Percentiles rank a stretch among this genome's conserved stretches.
phyloP scores from a whole-genome alignment of 305 asterid genomes.

The Salvia sclarea region DNA sequence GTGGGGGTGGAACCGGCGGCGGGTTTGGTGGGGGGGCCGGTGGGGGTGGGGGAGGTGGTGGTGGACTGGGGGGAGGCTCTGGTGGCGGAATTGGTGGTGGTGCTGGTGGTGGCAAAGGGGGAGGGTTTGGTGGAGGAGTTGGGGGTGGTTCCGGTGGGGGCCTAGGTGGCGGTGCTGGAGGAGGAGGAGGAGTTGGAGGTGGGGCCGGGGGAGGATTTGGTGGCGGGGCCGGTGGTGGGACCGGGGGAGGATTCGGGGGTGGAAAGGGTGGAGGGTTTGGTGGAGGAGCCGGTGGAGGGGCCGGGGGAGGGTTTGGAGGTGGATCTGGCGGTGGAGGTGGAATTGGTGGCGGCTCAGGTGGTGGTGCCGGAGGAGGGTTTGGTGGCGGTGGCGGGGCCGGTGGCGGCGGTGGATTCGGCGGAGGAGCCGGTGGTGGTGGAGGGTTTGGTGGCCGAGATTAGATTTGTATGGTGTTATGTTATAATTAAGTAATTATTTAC shows the following conservation, averaged over 20 bases:
- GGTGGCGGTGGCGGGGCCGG: slow-evolving; percentile 15
- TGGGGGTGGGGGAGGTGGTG: slow-evolving; percentile 7
- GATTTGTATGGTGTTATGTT: too few relatives aligned
- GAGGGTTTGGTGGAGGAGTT: too few relatives aligned
- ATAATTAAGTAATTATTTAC: background rate
- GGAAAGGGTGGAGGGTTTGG: too few relatives aligned
- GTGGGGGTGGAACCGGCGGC: too few relatives aligned
- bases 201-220: too few relatives aligned
- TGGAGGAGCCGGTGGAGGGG: background rate
- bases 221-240: too few relatives aligned
- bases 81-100: background rate
- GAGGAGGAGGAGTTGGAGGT: too few relatives aligned
- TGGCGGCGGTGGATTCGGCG: slow-evolving; percentile 25
- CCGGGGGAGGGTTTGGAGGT: slow-evolving; percentile 20
- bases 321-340: slow-evolving; percentile 30
- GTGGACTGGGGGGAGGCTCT: background rate
- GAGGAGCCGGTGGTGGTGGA: slow-evolving; percentile 23
- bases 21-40: slow-evolving; percentile 21
- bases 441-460: slow-evolving; percentile 26
- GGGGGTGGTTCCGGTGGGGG: too few relatives aligned
- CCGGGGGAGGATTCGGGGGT: too few relatives aligned
- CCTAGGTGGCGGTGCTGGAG: too few relatives aligned
- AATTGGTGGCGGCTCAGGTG: slow-evolving; percentile 20
- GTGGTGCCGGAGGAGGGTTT: slow-evolving; percentile 22
- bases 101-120: too few relatives aligned